A percentile compares a stretch with the other conserved stretches of the same genome.
phyloP scores from a whole-genome alignment of 2,329 filamentous ascomycete species.

The Sporothrix pseudoabietina region DNA sequence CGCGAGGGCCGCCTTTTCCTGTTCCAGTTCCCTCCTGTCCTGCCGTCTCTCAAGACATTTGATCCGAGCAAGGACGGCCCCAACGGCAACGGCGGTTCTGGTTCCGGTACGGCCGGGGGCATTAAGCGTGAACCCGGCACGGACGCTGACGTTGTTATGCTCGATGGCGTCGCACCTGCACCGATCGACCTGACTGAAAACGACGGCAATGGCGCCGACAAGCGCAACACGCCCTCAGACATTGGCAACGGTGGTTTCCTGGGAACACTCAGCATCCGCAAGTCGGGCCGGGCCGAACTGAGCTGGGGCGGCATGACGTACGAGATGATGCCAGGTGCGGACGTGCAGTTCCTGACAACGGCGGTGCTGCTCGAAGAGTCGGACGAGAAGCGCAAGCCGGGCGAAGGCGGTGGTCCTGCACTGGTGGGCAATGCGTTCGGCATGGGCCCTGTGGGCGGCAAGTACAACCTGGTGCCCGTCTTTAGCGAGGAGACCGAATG shows the following conservation, averaged over 20 bases:
- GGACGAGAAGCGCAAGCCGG: slow-evolving; percentile 55
- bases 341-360: slow-evolving; percentile 57
- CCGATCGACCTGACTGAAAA: slow-evolving; percentile 49
- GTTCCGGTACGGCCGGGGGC: background rate
- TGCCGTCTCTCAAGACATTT: slow-evolving; percentile 55
- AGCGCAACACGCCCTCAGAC: slow-evolving; percentile 32
- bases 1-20: slow-evolving; percentile 61
- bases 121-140: slow-evolving; percentile 48
- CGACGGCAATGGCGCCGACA: slow-evolving; percentile 29
- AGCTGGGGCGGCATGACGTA: slow-evolving; percentile 63
- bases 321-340: slow-evolving; percentile 56
- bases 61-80: background rate
- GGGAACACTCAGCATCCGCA: slow-evolving; percentile 61
- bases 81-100: slow-evolving; percentile 23
- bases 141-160: slow-evolving; percentile 44
- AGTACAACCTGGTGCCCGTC: slow-evolving; percentile 61
- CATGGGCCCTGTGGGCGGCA: slow-evolving; percentile 65
- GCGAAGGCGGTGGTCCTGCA: slow-evolving; percentile 39
- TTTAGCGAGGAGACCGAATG: slow-evolving; percentile 62
- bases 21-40: slow-evolving; percentile 65
- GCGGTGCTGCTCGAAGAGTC: slow-evolving; percentile 62
- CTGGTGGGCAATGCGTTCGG: slow-evolving; percentile 56
- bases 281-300: slow-evolving; percentile 63
- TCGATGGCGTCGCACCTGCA: slow-evolving; percentile 41
- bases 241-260: slow-evolving; percentile 54